Base-by-base conservation (phyloP, 2,329 filamentous ascomycete genomes). In the Scolecobasidium constrictum region DNA sequence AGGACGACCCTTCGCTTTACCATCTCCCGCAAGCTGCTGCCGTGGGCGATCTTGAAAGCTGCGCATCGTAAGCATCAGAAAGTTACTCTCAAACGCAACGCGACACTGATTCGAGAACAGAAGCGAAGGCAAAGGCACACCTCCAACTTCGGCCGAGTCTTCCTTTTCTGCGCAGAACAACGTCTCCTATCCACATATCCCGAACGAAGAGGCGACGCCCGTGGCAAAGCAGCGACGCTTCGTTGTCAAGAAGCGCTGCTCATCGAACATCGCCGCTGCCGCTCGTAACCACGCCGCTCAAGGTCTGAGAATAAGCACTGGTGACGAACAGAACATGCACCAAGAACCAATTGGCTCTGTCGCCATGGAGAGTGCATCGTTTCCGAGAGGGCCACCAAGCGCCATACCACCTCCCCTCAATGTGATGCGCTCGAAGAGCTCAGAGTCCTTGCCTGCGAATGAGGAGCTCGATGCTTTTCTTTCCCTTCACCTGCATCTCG, bases 381-480 rank as follows among this genome's bases (percentile, higher is more conserved):
- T 34, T 9, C 16, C 38, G 19, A 34, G 20, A 31, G 38, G 38
- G 3, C 38, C 26, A 13, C 38, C 38, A 4, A 41, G 38, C 16
- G 38, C 38, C 28, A 6, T 41, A 18, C 38, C 38, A 17, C 5
- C 26, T 19, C 38, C 38, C 16, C 38, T 41, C 23, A 23, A 31
- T 31, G 26, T 31, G 9, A 9, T 31, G 9, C 26, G 26, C 26
- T 9, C 9, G 9, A 7, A 7, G 26, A 9, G 9, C 9, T 9
- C n/a, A n/a, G 33, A 26, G 15, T 26, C 38, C 28, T 26, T 41
- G 12, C 38, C 38, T 9, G 38, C 38, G 6, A 28, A 19, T n/a
- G 22, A 41, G 22, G 33, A 23, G 5, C 38, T 41, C 38, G 38
- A 41, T 34, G 38, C 38, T 5, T 41, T 31, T 18, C 28, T 41